phyloP scores from a whole-genome alignment of 148 eudicot species.

The Beta vulgaris region DNA sequence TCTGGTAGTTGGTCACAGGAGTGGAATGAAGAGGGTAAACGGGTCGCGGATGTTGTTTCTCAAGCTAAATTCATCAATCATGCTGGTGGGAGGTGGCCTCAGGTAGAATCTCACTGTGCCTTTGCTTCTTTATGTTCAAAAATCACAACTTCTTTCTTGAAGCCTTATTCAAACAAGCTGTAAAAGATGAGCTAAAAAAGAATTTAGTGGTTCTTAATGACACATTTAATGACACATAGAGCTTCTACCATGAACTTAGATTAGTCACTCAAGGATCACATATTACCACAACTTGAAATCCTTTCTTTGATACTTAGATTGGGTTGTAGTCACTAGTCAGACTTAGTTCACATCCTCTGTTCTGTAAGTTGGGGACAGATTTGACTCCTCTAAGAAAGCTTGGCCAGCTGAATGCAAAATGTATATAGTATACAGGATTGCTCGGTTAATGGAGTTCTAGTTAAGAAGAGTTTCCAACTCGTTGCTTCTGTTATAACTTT shows the following conservation, averaged over 20 bases:
- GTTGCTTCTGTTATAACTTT: not conserved
- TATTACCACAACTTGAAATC: not conserved
- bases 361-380: not conserved
- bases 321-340: not conserved
- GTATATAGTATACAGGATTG: not conserved
- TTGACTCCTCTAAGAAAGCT: not conserved
- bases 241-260: not conserved
- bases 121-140: not conserved
- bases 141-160: not conserved
- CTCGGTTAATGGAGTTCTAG: not conserved
- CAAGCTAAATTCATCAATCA: constrained; percentile 54
- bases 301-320: not conserved
- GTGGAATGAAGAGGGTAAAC: constrained; percentile 67
- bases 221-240: not conserved
- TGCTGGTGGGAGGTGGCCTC: constrained; percentile 95
- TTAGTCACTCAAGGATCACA: not conserved
- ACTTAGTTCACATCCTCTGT: not conserved
- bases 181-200: not conserved
- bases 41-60: constrained; percentile 57
- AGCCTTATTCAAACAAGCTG: not conserved
- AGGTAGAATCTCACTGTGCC: constrained; percentile 44
- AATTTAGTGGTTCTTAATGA: not conserved
- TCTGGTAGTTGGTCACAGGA: constrained; percentile 57
- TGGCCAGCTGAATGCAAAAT: not conserved
- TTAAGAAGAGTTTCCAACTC: not conserved